Evolutionary conservation across 148 eudicot genomes (phyloP), one percentile per base, ranked within the genome.

Genomic region (Fagopyrum homotropicum): DNA sequence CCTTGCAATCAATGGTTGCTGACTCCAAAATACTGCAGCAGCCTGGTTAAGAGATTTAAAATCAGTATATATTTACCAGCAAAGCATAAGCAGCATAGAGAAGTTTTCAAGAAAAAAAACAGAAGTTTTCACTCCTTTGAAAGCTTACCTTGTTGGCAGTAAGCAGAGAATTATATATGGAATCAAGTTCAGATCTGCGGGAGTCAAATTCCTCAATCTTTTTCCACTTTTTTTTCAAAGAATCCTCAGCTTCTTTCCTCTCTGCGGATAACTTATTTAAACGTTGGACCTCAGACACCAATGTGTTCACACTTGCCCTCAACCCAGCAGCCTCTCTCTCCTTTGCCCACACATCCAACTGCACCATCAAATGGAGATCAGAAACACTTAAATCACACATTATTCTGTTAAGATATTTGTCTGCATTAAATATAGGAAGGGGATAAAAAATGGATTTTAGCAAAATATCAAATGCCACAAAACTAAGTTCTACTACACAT

Each of bases 191-290:
- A 79, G 93, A 90, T 89, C 99, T 83, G 72, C 97, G 97, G 75
- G 97, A 86, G 83, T 95, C 93, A 73, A 95, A 95, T 81, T 95
- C 99, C 88, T 95, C 99, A 77, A 95, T 95, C 80, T 92, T 95
- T 84, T 92, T 95, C 97, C 96, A 95, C 80, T 95, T 95, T 86
- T 88, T 90, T 79, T 83, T 88, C 74, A 95, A 80, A 48, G 97
- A 95, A 83, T 90, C 97, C 82, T 95, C 99, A 52, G 97, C 99
- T 82, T 95, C 97, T 83, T 90, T 95, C 81, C 99, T 88, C 83
- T 95, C 99, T 11, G 88, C 97, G 78, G 93, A 92, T 78, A 95
- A 85, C 79, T 84, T 90, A 78, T 88, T 89, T 75, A 95, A 77
- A 46, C 97, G 88, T 77, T 90, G 91, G 57, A 95, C 91, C 89